A percentile compares a stretch with the other conserved stretches of the same genome.
Conservation (phyloP, 805 yeast species). For the Ogataea parapolymorpha region DNA sequence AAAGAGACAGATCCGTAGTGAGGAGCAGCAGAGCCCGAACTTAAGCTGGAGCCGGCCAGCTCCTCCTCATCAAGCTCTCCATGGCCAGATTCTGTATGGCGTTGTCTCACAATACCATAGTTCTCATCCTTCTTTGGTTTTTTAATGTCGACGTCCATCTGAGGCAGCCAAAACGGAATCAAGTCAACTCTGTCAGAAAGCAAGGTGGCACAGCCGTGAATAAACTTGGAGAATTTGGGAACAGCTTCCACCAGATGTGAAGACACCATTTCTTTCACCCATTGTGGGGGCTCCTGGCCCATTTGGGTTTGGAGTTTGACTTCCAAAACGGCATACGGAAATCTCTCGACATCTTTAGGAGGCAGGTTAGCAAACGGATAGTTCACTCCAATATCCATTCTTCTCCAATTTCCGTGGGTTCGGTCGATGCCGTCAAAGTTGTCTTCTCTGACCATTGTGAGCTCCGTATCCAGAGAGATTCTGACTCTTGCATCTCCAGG, state of each 20-base stretch:
- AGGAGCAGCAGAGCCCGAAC: conserved; percentile 10
- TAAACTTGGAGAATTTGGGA: conserved; percentile 95
- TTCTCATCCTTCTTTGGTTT: conserved; percentile 68
- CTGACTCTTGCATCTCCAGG: conserved; percentile 99
- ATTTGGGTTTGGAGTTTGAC: conserved; percentile 96
- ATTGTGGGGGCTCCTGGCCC: conserved; percentile 98
- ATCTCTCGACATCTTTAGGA: conserved; percentile 81
- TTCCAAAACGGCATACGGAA: conserved; percentile 97
- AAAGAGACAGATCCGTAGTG: conserved; percentile 32
- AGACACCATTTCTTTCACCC: conserved; percentile 91
- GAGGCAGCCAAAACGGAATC: conserved; percentile 97
- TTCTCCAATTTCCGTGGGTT: conserved; percentile 93
- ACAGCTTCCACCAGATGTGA: conserved; percentile 97
- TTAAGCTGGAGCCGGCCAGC: conserved; percentile 36
- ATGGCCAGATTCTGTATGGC: conserved; percentile 32
- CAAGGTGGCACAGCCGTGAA: conserved; percentile 93
- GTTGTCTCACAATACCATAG: conserved; percentile 59
- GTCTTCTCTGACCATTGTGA: conserved; percentile 97
- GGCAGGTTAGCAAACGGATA: conserved; percentile 89
- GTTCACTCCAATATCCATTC: conserved; percentile 97
- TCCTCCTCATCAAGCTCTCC: conserved; percentile 70
- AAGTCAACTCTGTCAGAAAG: conserved; percentile 77
- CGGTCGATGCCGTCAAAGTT: conserved; percentile 91
- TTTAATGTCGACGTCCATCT: conserved; percentile 92
- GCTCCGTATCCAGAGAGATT: conserved; percentile 94